These are phyloP conservation scores for Amanita rimosa DNA, from an alignment of 768 basidiomycete species.

Conservation along the genomic window DNA sequence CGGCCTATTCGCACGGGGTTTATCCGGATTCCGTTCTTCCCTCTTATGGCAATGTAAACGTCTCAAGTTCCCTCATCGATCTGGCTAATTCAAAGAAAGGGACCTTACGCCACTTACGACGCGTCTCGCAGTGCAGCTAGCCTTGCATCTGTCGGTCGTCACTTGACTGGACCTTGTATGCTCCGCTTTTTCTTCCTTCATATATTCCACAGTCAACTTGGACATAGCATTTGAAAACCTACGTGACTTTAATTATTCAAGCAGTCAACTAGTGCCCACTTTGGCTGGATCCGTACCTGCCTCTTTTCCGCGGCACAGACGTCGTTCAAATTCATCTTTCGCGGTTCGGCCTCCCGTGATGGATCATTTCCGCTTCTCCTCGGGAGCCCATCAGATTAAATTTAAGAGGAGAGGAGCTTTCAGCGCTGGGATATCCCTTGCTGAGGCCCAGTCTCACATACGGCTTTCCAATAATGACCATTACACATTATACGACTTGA, in stretches of 20 bases:
- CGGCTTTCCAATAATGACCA: constrained; percentile 49
- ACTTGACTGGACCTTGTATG: constrained; percentile 31
- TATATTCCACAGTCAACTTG: background rate
- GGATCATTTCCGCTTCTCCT: constrained; percentile 36
- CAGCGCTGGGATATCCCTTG: constrained; percentile 51
- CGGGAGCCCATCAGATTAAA: constrained; percentile 44
- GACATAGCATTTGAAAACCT: constrained; percentile 46
- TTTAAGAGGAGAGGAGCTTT: constrained; percentile 68
- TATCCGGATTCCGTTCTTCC: constrained; percentile 30
- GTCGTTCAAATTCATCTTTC: constrained; percentile 42
- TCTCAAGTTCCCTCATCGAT: background rate
- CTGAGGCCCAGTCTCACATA: constrained; percentile 56
- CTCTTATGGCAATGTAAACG: constrained; percentile 15
- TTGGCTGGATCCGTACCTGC: background rate
- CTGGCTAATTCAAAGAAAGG: background rate
- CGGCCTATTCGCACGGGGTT: constrained; percentile 19
- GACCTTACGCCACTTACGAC: background rate
- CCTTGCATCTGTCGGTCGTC: constrained; percentile 26
- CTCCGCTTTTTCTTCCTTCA: background rate
- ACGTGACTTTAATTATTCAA: constrained; percentile 42
- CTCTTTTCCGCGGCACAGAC: constrained; percentile 23
- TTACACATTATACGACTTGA: constrained; percentile 55
- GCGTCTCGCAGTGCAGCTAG: constrained; percentile 11
- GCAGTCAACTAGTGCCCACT: constrained; percentile 25
- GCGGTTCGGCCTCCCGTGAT: constrained; percentile 23